Evolutionary conservation across 2,329 filamentous ascomycete genomes (phyloP), one percentile per base, ranked within the genome.

Genomic region (Sphaerulina musiva): DNA sequence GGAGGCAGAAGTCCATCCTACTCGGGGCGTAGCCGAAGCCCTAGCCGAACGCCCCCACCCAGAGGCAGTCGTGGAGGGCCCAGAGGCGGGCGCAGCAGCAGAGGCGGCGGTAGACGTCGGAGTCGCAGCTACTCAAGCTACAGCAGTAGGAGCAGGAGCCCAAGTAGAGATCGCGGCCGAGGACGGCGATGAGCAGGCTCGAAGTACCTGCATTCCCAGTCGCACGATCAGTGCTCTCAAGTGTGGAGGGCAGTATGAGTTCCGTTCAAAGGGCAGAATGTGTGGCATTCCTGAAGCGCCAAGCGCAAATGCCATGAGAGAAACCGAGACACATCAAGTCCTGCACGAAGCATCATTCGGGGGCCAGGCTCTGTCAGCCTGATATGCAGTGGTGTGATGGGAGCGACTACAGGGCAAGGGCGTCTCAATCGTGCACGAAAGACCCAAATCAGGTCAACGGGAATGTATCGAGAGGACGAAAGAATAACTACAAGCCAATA

Each of bases 1-100:
- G 59, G 68, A 20, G 63, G 66, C 45, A 61, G 68, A 32, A 70
- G 67, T 54, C 67, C 68, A 20, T 69, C 67, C 48, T 69, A 69
- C 56, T 64, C 56, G n/a, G 66, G 64, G 56, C 67, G 74, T 52
- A 71, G 69, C 53, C 65, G 60, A 46, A 59, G 61, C 32, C 61
- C 68, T 57, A 60, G 58, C 32, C 46, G 55, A 14, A 45, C 59
- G 8, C 62, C 63, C 29, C 58, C 58, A 31, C 53, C 55, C 29
- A 52, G 59, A 44, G 53, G 60, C 48, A 57, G 59, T 44, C 55
- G 56, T 10, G 48, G 48, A 50, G 39, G 39, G 10, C 48, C 48
- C 11, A 48, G 58, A 53, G 53, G 56, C 11, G 34, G 50, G n/a
- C 31, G 46, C 29, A 40, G 46, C 29, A 40, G 6, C 17, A 43